These are phyloP conservation scores for Schwanniomyces vanrijiae DNA, from an alignment of 805 yeast species.

Conservation along the genomic window DNA sequence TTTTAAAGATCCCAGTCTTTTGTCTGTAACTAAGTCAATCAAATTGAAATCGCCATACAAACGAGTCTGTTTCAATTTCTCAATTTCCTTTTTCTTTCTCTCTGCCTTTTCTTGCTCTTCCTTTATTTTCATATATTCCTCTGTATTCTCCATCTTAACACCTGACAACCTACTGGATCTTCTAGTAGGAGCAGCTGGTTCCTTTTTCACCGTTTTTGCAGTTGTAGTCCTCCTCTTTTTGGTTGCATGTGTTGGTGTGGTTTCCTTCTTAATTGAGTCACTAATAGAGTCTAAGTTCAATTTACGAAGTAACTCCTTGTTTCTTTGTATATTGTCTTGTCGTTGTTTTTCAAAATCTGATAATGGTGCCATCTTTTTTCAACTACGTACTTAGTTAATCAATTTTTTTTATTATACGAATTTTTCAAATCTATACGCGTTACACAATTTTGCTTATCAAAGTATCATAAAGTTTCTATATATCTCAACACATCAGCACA, in stretches of 20 bases:
- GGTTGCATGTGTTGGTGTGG: conserved; percentile 23
- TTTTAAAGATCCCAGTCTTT: conserved; percentile 34
- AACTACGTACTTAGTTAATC: too few species aligned
- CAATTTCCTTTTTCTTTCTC: conserved; percentile 39
- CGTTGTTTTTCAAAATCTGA: conserved; percentile 73
- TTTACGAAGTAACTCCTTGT: conserved; percentile 69
- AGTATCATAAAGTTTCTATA: conserved; percentile 1
- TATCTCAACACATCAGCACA: conserved; percentile 40
- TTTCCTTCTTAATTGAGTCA: conserved; percentile 50
- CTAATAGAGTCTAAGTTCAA: conserved; percentile 65
- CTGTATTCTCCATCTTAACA: conserved; percentile 53
- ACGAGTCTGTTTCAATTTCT: conserved; percentile 53
- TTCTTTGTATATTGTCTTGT: conserved; percentile 78
- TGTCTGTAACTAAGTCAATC: conserved; percentile 53
- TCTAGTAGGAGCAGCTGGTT: conserved; percentile 54
- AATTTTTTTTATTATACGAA: background rate
- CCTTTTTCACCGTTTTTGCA: conserved; percentile 22
- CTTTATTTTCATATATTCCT: conserved; percentile 34
- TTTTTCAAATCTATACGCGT: background rate
- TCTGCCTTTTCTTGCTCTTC: conserved; percentile 36
- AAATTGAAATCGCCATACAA: conserved; percentile 66
- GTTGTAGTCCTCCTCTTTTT: conserved; percentile 23
- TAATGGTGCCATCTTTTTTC: conserved; percentile 22
- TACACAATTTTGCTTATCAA: background rate
- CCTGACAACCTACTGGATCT: conserved; percentile 82